Percentiles rank a stretch among this genome's conserved stretches.
Evolutionary conservation across 169 alveolate genomes (phyloP).

Genomic region (Plasmodium adleri): DNA sequence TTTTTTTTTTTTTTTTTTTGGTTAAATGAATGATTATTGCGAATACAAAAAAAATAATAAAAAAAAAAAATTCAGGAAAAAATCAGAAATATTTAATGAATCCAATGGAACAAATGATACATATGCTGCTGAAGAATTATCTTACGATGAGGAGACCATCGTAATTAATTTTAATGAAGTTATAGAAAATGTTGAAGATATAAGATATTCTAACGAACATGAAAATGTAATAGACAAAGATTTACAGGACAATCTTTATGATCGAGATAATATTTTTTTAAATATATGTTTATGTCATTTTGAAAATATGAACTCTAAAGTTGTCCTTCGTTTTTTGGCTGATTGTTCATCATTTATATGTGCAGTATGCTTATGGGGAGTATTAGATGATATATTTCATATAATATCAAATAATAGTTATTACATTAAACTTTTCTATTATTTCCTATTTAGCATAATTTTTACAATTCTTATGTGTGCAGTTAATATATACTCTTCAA

Average conservation of each 20-base stretch:
- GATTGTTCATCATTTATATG: constrained; percentile 70
- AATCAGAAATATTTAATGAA: neutral
- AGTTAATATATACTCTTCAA: constrained; percentile 32
- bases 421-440: constrained; percentile 40
- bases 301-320: constrained; percentile 2
- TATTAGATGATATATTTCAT: constrained; percentile 45
- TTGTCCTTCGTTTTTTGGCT: constrained; percentile 31
- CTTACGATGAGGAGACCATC: constrained; percentile 7
- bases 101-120: constrained; percentile 13
- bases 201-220: constrained; percentile 6
- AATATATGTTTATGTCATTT: neutral
- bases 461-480: constrained; percentile 34
- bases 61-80: constrained; percentile 13
- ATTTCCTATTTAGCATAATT: constrained; percentile 27
- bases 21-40: constrained; percentile 43
- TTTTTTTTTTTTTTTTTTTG: neutral
- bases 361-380: constrained; percentile 73
- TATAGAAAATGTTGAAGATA: constrained; percentile 2
- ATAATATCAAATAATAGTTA: constrained; percentile 34
- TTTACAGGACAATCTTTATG: neutral
- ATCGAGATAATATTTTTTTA: neutral
- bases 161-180: neutral
- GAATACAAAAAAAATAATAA: constrained; percentile 10
- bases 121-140: constrained; percentile 20
- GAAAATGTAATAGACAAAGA: neutral